phyloP scores from a whole-genome alignment of 441 rosid species.

The Hura crepitans region DNA sequence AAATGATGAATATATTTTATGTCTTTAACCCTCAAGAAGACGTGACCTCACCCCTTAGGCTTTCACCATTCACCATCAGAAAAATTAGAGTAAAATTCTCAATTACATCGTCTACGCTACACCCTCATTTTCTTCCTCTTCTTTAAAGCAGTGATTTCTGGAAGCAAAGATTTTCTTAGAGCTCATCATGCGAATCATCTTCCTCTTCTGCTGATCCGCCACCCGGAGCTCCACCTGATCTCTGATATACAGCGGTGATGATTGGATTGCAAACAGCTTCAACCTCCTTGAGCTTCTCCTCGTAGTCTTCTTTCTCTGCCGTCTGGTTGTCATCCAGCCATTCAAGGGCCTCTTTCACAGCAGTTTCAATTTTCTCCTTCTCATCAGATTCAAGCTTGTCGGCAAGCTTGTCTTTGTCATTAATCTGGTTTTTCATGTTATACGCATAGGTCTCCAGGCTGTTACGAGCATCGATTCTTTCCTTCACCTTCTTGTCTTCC shows the following conservation, averaged over 20 bases:
- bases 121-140: constrained; percentile 15
- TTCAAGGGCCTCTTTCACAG: constrained; percentile 83
- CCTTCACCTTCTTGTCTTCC: constrained; percentile 96
- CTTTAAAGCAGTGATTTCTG: constrained; percentile 6
- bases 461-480: constrained; percentile 82
- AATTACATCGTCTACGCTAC: constrained; percentile 21
- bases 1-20: constrained; percentile 3
- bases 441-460: constrained; percentile 76
- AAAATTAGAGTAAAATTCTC: constrained; percentile 38
- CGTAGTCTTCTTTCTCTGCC: constrained; percentile 85
- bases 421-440: constrained; percentile 97
- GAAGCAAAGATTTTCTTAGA: constrained; percentile 30
- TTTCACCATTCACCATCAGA: constrained; percentile 24
- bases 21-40: constrained; percentile 24
- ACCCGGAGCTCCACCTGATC: constrained; percentile 80
- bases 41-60: not conserved
- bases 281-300: constrained; percentile 93
- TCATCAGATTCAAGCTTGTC: constrained; percentile 89
- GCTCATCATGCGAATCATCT: constrained; percentile 81
- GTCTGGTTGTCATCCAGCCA: constrained; percentile 90
- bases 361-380: constrained; percentile 80
- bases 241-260: constrained; percentile 79
- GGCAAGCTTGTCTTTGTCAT: constrained; percentile 91
- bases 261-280: constrained; percentile 95
- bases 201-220: constrained; percentile 51